phyloP scores from a whole-genome alignment of 2,329 filamentous ascomycete genomes.

The Chalara sp. region DNA sequence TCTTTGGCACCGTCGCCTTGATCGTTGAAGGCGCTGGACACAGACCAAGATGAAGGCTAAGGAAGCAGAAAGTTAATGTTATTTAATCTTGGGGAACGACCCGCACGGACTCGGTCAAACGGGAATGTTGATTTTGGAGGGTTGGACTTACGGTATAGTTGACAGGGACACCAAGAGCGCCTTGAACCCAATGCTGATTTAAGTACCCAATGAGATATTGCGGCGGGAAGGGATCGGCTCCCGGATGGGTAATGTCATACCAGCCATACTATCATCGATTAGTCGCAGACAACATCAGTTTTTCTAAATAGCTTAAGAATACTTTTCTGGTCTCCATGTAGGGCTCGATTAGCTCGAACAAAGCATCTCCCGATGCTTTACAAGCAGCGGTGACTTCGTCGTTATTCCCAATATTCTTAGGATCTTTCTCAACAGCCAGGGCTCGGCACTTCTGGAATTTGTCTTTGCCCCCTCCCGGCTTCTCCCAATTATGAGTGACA shows the following conservation, averaged over 20 bases:
- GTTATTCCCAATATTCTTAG: constrained; percentile 29
- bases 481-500: constrained; percentile 34
- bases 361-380: neutral
- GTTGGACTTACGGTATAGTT: constrained; percentile 41
- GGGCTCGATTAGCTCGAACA: neutral
- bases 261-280: constrained; percentile 19
- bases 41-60: constrained; percentile 27
- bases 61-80: too few relatives aligned
- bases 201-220: constrained; percentile 6
- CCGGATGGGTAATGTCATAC: constrained; percentile 26
- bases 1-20: constrained; percentile 54
- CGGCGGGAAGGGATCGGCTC: constrained; percentile 4
- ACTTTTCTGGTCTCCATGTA: neutral
- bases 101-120: too few relatives aligned
- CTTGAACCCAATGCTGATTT: constrained; percentile 33
- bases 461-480: constrained; percentile 42
- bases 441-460: constrained; percentile 41
- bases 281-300: neutral
- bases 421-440: constrained; percentile 39
- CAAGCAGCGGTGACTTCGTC: neutral
- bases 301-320: neutral
- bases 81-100: too few relatives aligned
- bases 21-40: constrained; percentile 35
- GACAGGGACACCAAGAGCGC: constrained; percentile 51
- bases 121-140: too few relatives aligned